Evolutionary conservation across 176 grass and related monocot genomes (phyloP), one percentile per base, ranked within the genome.

Genomic region (Triticum timopheevii): DNA sequence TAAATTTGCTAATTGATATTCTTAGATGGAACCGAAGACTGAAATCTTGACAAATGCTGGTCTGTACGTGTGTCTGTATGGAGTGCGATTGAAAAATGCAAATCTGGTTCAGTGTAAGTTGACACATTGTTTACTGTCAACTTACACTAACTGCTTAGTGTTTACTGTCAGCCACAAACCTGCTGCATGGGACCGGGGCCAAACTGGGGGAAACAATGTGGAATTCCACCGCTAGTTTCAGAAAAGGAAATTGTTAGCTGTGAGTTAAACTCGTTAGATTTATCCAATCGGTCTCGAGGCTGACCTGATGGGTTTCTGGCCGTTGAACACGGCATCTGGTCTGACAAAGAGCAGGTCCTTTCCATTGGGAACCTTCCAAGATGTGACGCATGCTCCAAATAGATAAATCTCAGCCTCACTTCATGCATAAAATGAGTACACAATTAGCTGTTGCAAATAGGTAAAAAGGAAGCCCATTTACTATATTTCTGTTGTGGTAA

Each of bases 131-230:
- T 31, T 31, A 31, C 31, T 31, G 31, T 31, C 31, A 31, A 31
- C 31, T 31, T 31, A 31, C 31, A 31, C 31, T 31, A 31, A 31
- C 1, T 31, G 31, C 31, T 31, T 31, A 31, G 31, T 31, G 31
- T 31, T 31, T 31, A 31, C 3, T 31, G 31, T 31, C 31, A 31
- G 31, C 65, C 56, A 76, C 44, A 77, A 86, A 96, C 93, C 93
- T 98, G 96, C 81, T 96, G 93, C 78, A 98, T 98, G 38, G 88
- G 45, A 24, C 96, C 93, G 52, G 96, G 96, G 67, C 96, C 96
- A 69, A 98, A 98, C 79, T 98, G 96, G 19, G 96, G 96, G 45
- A 98, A 98, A 87, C 96, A 98, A 88, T 98, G 96, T 88, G 96
- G 96, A 84, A 98, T 92, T 84, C 96, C 96, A 33, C 96, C 96